phyloP scores from a whole-genome alignment of 108 stramenopile species.

The Epithemia pelagica region DNA sequence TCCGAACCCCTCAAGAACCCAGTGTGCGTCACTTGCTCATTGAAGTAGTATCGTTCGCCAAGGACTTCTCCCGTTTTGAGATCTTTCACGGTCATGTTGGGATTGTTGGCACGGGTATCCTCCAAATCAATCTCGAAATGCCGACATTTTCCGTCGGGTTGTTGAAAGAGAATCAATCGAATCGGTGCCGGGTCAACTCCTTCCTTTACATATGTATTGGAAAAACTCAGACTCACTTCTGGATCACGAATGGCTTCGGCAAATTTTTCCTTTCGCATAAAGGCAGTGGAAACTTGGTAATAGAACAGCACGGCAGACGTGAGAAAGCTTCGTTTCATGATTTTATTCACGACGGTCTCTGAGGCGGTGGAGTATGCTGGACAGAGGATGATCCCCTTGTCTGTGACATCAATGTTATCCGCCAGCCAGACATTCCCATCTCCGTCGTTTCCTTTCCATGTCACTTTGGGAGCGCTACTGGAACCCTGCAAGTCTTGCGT shows the following conservation, averaged over 20 bases:
- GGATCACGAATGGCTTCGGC: constrained; percentile 9
- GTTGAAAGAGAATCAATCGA: constrained; percentile 2
- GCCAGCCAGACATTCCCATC: too few species aligned
- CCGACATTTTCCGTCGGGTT: not conserved
- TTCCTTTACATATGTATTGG: constrained; percentile 14
- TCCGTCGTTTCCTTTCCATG: too few species aligned
- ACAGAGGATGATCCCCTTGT: too few species aligned
- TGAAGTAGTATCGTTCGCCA: constrained; percentile 10
- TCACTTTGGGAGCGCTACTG: too few species aligned
- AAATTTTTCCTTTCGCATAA: constrained; percentile 7
- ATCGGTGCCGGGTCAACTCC: constrained; percentile 5
- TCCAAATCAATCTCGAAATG: constrained; percentile 6
- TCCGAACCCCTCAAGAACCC: not conserved
- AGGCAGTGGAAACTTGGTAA: constrained; percentile 13
- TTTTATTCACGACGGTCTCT: not conserved
- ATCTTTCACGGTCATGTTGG: not conserved
- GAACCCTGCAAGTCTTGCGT: too few species aligned
- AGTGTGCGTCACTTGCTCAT: constrained; percentile 19
- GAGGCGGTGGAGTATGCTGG: constrained; percentile 13
- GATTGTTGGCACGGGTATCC: constrained; percentile 3
- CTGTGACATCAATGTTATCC: too few species aligned
- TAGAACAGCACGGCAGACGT: constrained; percentile 4
- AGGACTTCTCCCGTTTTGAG: not conserved
- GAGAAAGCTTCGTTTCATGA: constrained; percentile 9
- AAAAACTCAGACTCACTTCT: constrained; percentile 8